Base-by-base conservation (phyloP, 2,329 filamentous ascomycete species). In the Penicillium hordei region DNA sequence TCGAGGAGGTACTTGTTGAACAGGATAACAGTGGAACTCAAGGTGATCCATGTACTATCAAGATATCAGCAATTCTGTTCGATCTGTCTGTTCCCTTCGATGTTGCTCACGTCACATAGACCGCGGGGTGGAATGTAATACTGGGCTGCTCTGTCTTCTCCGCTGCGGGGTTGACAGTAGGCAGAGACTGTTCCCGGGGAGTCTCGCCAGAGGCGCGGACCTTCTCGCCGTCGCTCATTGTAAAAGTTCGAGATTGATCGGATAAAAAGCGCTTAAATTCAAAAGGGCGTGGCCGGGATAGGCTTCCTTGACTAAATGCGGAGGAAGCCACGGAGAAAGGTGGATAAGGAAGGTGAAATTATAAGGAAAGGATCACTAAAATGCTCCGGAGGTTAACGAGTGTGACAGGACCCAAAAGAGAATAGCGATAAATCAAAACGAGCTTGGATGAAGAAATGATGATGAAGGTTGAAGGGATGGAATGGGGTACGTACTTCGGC, bases 1-100 rank as follows among this genome's bases (percentile, higher is more conserved):
- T 93, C 88, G 62, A 97, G 84, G 70, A 99, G 91, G 86, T 91
- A 96, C 86, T 99, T 99, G 87, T 99, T 97, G 88, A 97, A 97
- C 61, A 99, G 83, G 75, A 99, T 99, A 73, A 97, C 92, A 69
- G 89, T 91, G 43, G 92, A 96, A 72, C 91, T 96, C 75, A 97
- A 83, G 59, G 87, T 81, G 73, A 99, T 97, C 94, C 94, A 99
- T 67, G 87, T 82, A 69, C 93, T 96, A 76, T 27, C 10, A 23
- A 27, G 13, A 40, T 29, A 43, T 72, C 55, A 71, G 65, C 57
- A 52, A 34, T 34, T 19, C 25, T 10, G 21, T 38, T 31, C 8
- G 6, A 42, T 36, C 25, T 44, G n/a, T 34, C 23, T 3, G 19
- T 19, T 21, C 0, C 2, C 39, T 39, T 40, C 27, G 10, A 13